Evolutionary conservation across 2,329 filamentous ascomycete species (phyloP).

Genomic region (Aspergillus chevalieri): DNA sequence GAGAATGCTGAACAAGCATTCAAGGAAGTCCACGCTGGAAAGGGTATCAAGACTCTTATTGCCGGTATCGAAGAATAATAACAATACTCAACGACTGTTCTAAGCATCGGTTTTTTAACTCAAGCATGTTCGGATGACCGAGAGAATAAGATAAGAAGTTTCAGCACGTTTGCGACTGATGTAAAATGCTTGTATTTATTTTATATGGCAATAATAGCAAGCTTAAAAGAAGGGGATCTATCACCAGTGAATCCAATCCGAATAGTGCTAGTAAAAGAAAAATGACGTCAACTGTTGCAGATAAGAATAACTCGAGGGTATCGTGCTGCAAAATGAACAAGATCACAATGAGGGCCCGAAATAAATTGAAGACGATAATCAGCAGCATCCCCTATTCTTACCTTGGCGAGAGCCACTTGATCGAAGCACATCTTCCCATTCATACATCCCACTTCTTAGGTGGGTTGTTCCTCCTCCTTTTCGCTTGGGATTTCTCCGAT

Average conservation of each 20-base stretch:
- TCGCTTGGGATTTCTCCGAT: slow-evolving; percentile 26
- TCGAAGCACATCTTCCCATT: slow-evolving; percentile 49
- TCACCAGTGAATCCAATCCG: too few relatives aligned
- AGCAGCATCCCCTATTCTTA: slow-evolving; percentile 39
- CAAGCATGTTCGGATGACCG: too few relatives aligned
- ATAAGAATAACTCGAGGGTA: slow-evolving; percentile 9
- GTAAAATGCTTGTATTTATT: neutral
- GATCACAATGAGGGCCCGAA: slow-evolving; percentile 5
- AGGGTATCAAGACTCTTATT: slow-evolving; percentile 50
- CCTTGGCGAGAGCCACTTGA: slow-evolving; percentile 30
- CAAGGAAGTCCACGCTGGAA: slow-evolving; percentile 74
- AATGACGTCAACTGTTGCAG: neutral
- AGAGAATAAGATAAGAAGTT: neutral
- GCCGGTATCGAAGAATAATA: slow-evolving; percentile 27
- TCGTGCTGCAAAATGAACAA: slow-evolving; percentile 16
- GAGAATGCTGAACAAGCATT: slow-evolving; percentile 80
- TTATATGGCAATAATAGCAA: neutral
- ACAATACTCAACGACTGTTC: neutral
- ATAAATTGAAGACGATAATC: slow-evolving; percentile 5
- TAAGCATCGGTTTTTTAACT: too few relatives aligned
- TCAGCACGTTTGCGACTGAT: neutral
- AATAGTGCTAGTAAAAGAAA: neutral
- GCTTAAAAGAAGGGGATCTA: too few relatives aligned
- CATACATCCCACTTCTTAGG: slow-evolving; percentile 37
- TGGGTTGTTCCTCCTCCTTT: slow-evolving; percentile 18